Evolutionary conservation across 179 eudicot species (phyloP), one percentile per base, ranked within the genome.

Genomic region (Vitellaria paradoxa): DNA sequence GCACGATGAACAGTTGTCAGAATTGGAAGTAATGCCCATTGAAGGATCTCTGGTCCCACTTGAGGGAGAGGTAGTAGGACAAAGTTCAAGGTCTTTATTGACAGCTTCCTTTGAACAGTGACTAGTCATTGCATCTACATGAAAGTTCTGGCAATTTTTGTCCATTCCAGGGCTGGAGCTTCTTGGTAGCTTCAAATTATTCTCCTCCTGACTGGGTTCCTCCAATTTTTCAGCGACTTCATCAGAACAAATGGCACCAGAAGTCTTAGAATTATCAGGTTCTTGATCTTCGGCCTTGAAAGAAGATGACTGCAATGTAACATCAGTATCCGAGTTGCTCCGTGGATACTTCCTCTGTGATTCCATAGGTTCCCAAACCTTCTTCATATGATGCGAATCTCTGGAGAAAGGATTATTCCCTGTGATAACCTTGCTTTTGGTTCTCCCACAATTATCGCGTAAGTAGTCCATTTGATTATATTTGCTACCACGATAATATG

Each of bases 311-410:
- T 79, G 89, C 77, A 86, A 82, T 40, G 89, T 86, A 73, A 89
- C 85, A 84, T 91, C 89, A 55, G 96, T 79, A 81, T 91, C 93
- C 0, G 94, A 93, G 83, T 86, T 93, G 86, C 93, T 83, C 45
- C 89, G 80, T 55, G 88, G 84, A 68, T 85, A 87, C 79, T 91
- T 91, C 84, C 86, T 96, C 62, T 84, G 94, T 26, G 94, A 83
- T 66, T 96, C 99, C 81, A 92, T 88, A 70, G 99, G 99, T 77
- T 96, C 99, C 99, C 99, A 96, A 64, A 92, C 94, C 85, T 93
- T 87, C 87, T 89, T 94, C 17, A 81, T 84, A 78, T 84, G 82
- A 77, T 84, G 83, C 12, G 74, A 77, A 74, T 90, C 91, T 83
- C 89, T 84, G 42, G 80, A 82, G 73, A 65, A 79, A 13, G 82